Percentiles rank a stretch among this genome's conserved stretches.
phyloP scores from a whole-genome alignment of 1,284 basidiomycete species.

The Marasmius oreades region DNA sequence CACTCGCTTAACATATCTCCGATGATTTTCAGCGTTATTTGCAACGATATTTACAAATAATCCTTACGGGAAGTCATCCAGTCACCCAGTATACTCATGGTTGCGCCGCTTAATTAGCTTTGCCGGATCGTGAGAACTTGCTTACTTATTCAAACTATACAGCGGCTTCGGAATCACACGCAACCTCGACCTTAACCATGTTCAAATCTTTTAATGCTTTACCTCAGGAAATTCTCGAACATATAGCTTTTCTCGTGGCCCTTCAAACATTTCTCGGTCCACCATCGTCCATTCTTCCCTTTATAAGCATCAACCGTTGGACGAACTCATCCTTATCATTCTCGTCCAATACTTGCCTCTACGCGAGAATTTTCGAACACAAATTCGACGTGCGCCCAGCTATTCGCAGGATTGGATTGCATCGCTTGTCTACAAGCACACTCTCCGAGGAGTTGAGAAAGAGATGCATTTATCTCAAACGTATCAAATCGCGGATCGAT shows the following conservation, averaged over 20 bases:
- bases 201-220: conserved; percentile 32
- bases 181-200: conserved; percentile 21
- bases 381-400: conserved; percentile 67
- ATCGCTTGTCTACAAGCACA: conserved; percentile 35
- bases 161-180: neutral
- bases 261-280: conserved; percentile 51
- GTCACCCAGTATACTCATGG: no score
- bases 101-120: no score
- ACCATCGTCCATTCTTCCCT: conserved; percentile 43
- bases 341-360: conserved; percentile 55
- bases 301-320: conserved; percentile 52
- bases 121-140: no score
- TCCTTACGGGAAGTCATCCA: no score
- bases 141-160: no score
- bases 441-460: conserved; percentile 56
- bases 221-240: conserved; percentile 69
- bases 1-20: no score
- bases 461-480: conserved; percentile 50
- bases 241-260: conserved; percentile 57
- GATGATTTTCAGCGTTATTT: no score
- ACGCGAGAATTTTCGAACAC: conserved; percentile 61
- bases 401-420: conserved; percentile 48
- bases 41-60: no score
- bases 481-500: conserved; percentile 43
- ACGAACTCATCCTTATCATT: conserved; percentile 48